Base-by-base conservation (phyloP, 1,284 basidiomycete genomes). In the Phylloboletellus chloephorus region DNA sequence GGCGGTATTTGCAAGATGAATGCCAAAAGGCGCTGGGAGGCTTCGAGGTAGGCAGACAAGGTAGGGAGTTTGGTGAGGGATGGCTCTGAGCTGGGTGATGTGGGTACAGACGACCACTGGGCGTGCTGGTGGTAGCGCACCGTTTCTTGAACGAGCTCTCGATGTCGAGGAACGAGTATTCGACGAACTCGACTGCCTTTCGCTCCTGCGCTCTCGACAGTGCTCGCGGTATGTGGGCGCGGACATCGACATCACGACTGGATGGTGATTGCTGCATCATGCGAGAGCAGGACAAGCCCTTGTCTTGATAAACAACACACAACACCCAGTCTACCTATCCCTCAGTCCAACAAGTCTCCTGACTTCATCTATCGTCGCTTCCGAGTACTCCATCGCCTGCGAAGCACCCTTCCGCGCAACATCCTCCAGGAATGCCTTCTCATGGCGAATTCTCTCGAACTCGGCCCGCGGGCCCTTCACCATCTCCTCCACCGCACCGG, bases 1-100 rank as follows among this genome's bases (percentile, higher is more conserved):
- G 83, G 83, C 0, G 82, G 84, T 33, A 86, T 82, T 54, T 81
- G 81, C 11, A 87, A 65, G 32, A 82, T 69, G 37, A 87, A 56
- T 0, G 71, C 68, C 16, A 88, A 63, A 12, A 87, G 61, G 29
- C 64, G 64, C 29, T 72, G 76, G 13, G 72, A 67, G 6, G 75
- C 71, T 13, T 67, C 66, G 20, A 87, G 71, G 49, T 84, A 88
- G 9, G 67, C 52, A 1, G 67, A 47, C 12, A 86, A 64, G 0
- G 79, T 82, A 22, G 70, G 49, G 9, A 64, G 43, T 26, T 43
- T 52, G 2, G 58, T 65, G n/a, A 74, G 71, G 1, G 73, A 72
- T 1, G 71, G 71, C 36, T 79, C 76, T 32, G 73, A 71, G 24
- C 78, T 81, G 51, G 24, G 31, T 16, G 21, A 24, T 7, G 17